Base-by-base conservation (phyloP, 2,329 filamentous ascomycete genomes). In the Aureobasidium uvarum region DNA sequence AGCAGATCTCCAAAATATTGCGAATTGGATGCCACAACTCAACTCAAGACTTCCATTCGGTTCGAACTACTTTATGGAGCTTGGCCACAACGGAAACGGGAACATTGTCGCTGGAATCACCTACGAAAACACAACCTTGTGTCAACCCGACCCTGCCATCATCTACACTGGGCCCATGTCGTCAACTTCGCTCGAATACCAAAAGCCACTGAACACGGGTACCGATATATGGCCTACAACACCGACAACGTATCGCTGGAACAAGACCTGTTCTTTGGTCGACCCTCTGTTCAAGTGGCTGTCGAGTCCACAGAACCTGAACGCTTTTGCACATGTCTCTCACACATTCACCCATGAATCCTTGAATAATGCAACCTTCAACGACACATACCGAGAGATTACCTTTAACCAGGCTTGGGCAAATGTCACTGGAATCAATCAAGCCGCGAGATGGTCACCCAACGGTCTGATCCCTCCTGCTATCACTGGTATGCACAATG, bases 401-500 rank as follows among this genome's bases (percentile, higher is more conserved):
- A 76, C 78, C 25, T 87, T 85, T 77, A 88, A 88, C 74, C 77
- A 83, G 68, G 83, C 80, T 13, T 88, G 85, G 84, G 72, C 86
- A 48, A 77, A 79, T 67, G 81, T 85, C 69, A 77, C 81, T 11
- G 83, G 83, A 14, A 76, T 87, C 65, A 76, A 77, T 65, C 68
- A 74, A 25, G 80, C 80, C 16, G 72, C 71, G 20, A 77, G 77
- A 50, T 87, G 81, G 72, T 86, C 83, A 31, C 68, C 75, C 2
- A 79, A 81, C 45, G 85, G 85, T 36, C 79, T 88, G 62, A 85
- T 88, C 66, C 85, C 85, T 2, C 85, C 85, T 0, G 85, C 84
- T 41, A 88, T 88, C 67, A 88, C 85, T 1, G 85, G 85, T 56
- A 72, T 87, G 31, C 84, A 87, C 76, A 88, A 88, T 69, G 85